Conservation (phyloP, 176 grass and related monocot genomes). For the Triticum monococcum region DNA sequence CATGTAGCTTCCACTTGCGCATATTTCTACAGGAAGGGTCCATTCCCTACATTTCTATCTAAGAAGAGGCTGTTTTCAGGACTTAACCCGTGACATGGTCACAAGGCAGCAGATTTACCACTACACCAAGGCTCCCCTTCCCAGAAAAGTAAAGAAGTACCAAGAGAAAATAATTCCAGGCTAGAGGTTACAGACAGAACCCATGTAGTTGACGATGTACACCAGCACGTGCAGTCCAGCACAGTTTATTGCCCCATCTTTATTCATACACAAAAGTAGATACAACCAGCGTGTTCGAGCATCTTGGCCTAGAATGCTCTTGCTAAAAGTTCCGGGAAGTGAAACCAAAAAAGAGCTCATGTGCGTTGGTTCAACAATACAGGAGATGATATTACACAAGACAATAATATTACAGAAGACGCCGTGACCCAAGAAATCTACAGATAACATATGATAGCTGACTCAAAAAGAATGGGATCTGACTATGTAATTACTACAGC, state of each 20-base stretch:
- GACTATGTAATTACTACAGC: constrained; percentile 54
- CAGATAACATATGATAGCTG: constrained; percentile 31
- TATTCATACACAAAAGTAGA: constrained; percentile 58
- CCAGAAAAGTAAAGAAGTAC: neutral
- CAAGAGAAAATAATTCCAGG: neutral
- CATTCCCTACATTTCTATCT: no score
- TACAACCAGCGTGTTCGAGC: constrained; percentile 48
- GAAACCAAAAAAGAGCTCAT: constrained; percentile 25
- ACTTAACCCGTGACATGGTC: no score
- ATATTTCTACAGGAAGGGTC: no score
- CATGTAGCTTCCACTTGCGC: no score
- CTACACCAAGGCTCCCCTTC: no score
- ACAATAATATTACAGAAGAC: constrained; percentile 49
- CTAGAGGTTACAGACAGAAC: neutral
- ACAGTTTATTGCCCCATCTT: constrained; percentile 41
- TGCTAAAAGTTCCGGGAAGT: constrained; percentile 38
- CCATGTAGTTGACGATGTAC: neutral
- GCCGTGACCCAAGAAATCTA: constrained; percentile 32
- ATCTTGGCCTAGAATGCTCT: constrained; percentile 32
- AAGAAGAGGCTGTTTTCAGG: no score
- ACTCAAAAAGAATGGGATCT: constrained; percentile 57
- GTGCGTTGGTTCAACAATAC: constrained; percentile 30
- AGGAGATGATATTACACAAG: constrained; percentile 30
- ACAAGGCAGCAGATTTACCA: no score
- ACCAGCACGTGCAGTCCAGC: neutral